Conservation (phyloP, 1,139 yeast genomes). For the Debaryomyces robertsiae region DNA sequence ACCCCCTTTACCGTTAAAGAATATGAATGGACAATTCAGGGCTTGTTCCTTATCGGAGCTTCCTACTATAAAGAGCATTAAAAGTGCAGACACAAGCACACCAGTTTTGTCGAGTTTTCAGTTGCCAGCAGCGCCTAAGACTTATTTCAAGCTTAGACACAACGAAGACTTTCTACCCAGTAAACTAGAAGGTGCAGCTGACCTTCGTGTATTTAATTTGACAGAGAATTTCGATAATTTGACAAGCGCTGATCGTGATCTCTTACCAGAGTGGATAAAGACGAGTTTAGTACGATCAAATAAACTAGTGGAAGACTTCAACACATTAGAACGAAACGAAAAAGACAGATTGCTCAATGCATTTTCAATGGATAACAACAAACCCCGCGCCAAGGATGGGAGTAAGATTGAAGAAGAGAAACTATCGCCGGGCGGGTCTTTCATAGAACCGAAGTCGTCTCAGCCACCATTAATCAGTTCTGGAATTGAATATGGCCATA, state of each 20-base stretch:
- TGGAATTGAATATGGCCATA: constrained; percentile 75
- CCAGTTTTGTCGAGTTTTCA: constrained; percentile 35
- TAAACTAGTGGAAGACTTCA: constrained; percentile 29
- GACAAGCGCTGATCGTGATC: constrained; percentile 13
- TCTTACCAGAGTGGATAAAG: constrained; percentile 30
- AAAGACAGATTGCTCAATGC: constrained; percentile 37
- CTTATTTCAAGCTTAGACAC: constrained; percentile 42
- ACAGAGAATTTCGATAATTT: constrained; percentile 9
- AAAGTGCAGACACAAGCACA: constrained; percentile 16
- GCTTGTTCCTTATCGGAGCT: constrained; percentile 5
- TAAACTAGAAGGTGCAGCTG: constrained; percentile 12
- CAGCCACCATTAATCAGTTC: constrained; percentile 32
- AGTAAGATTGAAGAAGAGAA: constrained; percentile 14
- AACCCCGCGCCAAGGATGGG: not conserved
- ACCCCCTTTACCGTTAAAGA: constrained; percentile 1
- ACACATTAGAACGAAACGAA: constrained; percentile 32
- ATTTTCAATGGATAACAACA: constrained; percentile 18
- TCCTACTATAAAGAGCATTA: constrained; percentile 1
- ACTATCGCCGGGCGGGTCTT: constrained; percentile 16
- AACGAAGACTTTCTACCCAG: constrained; percentile 37
- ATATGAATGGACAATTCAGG: not conserved
- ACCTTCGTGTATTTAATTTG: constrained; percentile 3
- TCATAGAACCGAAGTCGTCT: not conserved
- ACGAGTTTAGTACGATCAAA: constrained; percentile 19
- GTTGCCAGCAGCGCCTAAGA: constrained; percentile 25